Conservation (phyloP, 139 green algal genomes). For the Closterium sp. region DNA sequence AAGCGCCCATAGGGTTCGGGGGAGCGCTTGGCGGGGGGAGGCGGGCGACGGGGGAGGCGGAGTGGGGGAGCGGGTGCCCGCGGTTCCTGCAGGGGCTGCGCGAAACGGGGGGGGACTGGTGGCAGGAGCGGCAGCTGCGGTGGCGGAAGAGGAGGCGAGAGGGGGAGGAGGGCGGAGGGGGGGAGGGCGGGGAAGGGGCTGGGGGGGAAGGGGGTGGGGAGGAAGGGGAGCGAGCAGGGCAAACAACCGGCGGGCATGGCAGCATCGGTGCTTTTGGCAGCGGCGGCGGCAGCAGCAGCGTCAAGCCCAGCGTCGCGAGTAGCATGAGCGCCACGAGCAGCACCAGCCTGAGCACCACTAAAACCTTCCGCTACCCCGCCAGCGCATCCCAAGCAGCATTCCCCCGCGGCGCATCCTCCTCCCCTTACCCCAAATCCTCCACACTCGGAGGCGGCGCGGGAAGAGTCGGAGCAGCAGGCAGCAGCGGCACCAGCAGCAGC, state of each 20-base stretch:
- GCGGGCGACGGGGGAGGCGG: not conserved
- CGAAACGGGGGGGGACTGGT: not conserved
- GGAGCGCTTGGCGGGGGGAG: not conserved
- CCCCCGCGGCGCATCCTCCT: not conserved
- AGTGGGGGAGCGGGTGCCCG: not conserved
- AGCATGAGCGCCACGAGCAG: not conserved
- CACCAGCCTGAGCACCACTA: not conserved
- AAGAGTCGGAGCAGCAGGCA: conserved; percentile 74
- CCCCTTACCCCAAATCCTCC: not conserved
- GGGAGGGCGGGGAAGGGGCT: not conserved
- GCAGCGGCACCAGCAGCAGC: conserved; percentile 34
- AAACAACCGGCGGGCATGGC: not conserved
- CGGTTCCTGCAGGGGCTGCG: not conserved
- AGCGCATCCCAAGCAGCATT: not conserved
- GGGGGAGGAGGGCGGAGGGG: not conserved
- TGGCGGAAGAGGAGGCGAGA: not conserved
- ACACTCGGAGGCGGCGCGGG: conserved; percentile 45
- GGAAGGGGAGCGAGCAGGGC: not conserved
- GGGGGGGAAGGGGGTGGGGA: not conserved
- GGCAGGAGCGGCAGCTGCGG: not conserved
- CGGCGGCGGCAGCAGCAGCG: no score
- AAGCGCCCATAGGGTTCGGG: not conserved
- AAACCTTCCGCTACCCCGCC: not conserved
- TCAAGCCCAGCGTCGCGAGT: not conserved
- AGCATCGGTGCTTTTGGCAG: not conserved